A percentile compares a stretch with the other conserved stretches of the same genome.
phyloP scores from a whole-genome alignment of 371 early-diverging fungal species.

The Mortierella sp. region DNA sequence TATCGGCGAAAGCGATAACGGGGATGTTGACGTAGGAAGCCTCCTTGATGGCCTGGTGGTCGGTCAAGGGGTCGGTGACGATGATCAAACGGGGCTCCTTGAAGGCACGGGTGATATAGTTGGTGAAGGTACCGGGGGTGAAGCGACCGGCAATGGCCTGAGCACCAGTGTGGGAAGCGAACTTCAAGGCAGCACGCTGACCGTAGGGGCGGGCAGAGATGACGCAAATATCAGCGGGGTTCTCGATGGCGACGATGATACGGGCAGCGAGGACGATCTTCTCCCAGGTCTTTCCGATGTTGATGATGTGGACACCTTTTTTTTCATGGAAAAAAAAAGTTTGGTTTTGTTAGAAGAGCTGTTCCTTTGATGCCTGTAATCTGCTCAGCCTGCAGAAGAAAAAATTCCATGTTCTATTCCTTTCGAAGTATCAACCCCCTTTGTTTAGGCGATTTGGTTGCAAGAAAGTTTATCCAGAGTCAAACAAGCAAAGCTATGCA shows the following conservation, averaged over 20 bases:
- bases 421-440: too few species aligned
- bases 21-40: slow-evolving; percentile 99
- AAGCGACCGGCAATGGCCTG: slow-evolving; percentile 99
- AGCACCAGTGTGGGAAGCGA: slow-evolving; percentile 97
- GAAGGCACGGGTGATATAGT: slow-evolving; percentile 98
- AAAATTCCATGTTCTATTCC: too few species aligned
- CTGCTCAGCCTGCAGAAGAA: too few species aligned
- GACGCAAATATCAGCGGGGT: slow-evolving; percentile 96
- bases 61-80: slow-evolving; percentile 98
- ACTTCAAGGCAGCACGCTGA: slow-evolving; percentile 99
- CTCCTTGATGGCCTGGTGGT: slow-evolving; percentile 99
- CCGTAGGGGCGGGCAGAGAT: slow-evolving; percentile 98
- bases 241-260: slow-evolving; percentile 96
- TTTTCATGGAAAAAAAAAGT: not conserved
- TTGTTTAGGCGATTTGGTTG: too few species aligned
- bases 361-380: not conserved
- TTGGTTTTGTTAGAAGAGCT: not conserved
- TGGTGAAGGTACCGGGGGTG: slow-evolving; percentile 99
- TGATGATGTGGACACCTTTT: slow-evolving; percentile 92
- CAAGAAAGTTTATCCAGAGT: too few species aligned
- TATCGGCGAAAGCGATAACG: slow-evolving; percentile 98
- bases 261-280: slow-evolving; percentile 99
- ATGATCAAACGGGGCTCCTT: slow-evolving; percentile 98
- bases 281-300: slow-evolving; percentile 99
- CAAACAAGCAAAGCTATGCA: too few species aligned